Evolutionary conservation across 2,329 filamentous ascomycete genomes (phyloP).

Genomic region (Alternaria ventricosa): DNA sequence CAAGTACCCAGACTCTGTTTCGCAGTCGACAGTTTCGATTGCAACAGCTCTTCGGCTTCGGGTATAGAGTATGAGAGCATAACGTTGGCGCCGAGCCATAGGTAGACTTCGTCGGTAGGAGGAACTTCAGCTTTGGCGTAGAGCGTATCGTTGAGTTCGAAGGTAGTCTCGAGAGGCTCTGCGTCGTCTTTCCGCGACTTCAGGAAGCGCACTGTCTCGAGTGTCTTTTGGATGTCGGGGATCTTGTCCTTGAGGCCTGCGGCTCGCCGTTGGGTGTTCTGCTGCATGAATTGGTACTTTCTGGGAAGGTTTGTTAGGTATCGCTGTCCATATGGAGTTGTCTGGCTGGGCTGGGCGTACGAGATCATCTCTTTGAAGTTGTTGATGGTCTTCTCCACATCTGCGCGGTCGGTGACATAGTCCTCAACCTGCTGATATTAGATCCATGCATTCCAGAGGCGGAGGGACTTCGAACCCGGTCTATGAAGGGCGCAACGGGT

Average conservation of each 20-base stretch:
- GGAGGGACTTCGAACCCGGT: not conserved
- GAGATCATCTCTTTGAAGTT: conserved; percentile 94
- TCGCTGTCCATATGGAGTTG: not conserved
- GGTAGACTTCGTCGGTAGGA: conserved; percentile 86
- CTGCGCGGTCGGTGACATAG: conserved; percentile 77
- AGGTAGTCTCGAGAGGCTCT: conserved; percentile 86
- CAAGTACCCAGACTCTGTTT: conserved; percentile 83
- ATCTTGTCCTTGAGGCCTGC: conserved; percentile 90
- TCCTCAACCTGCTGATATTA: conserved; percentile 67
- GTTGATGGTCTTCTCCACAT: conserved; percentile 81
- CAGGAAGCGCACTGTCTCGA: conserved; percentile 89
- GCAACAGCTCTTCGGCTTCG: conserved; percentile 81
- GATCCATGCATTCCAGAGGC: not conserved
- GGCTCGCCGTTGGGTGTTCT: conserved; percentile 85
- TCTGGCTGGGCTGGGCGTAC: conserved; percentile 56
- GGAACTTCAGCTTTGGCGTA: conserved; percentile 86
- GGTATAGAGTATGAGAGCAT: conserved; percentile 94
- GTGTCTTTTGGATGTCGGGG: conserved; percentile 93
- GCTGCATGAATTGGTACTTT: conserved; percentile 99
- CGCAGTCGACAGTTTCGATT: conserved; percentile 78
- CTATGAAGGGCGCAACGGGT: conserved; percentile 15
- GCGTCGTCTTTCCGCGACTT: conserved; percentile 72
- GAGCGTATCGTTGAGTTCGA: conserved; percentile 95
- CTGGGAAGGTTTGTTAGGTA: conserved; percentile 55
- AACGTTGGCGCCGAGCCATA: conserved; percentile 98